A percentile compares a stretch with the other conserved stretches of the same genome.
Evolutionary conservation across 352 stramenopile species (phyloP).

Genomic region (Pythium oligandrum): DNA sequence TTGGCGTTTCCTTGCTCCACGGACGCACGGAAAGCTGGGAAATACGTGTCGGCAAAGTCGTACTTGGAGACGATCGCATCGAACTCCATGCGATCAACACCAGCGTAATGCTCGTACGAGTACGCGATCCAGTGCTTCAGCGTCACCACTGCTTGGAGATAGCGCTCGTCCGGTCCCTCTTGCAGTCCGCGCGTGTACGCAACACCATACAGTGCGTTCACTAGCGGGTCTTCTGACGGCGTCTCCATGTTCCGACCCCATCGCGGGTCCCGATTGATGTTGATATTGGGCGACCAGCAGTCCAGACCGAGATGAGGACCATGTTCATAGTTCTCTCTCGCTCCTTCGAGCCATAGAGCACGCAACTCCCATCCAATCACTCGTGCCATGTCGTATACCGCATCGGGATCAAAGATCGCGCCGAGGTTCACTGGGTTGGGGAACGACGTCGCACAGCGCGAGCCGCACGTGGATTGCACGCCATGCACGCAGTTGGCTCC

Average conservation of each 20-base stretch:
- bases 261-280: conserved; percentile 92
- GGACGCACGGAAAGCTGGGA: conserved; percentile 80
- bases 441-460: conserved; percentile 86
- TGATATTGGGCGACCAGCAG: conserved; percentile 95
- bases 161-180: conserved; percentile 57
- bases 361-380: conserved; percentile 85
- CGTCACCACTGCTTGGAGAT: conserved; percentile 82
- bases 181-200: conserved; percentile 89
- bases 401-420: conserved; percentile 80
- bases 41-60: conserved; percentile 93
- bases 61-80: conserved; percentile 85
- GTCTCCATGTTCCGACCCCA: conserved; percentile 94
- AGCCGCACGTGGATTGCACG: conserved; percentile 78
- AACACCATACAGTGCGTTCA: conserved; percentile 89
- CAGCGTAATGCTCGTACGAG: conserved; percentile 76
- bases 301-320: conserved; percentile 83
- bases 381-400: conserved; percentile 77
- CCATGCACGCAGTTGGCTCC: conserved; percentile 93
- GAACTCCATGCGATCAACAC: conserved; percentile 81
- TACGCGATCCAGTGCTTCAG: conserved; percentile 95
- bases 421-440: conserved; percentile 87
- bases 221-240: conserved; percentile 89
- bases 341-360: conserved; percentile 73
- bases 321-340: conserved; percentile 53
- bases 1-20: conserved; percentile 76